A percentile compares a stretch with the other conserved stretches of the same genome.
These are phyloP conservation scores for Psilocybe cyanescens DNA, from an alignment of 768 basidiomycete genomes.

Conservation along the genomic window DNA sequence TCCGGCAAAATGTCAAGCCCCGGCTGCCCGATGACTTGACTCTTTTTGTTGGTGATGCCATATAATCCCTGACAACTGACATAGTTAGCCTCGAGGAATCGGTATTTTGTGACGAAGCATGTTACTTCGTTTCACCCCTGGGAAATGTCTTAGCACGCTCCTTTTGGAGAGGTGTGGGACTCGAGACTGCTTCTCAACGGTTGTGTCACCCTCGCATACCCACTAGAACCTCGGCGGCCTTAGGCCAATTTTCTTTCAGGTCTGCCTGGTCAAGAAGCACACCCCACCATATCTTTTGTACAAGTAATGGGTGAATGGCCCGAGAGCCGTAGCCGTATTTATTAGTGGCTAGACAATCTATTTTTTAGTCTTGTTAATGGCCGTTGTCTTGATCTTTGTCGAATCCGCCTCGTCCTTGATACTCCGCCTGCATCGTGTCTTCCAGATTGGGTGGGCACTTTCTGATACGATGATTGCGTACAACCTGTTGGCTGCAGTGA, in stretches of 20 bases:
- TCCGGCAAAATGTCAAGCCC: no score
- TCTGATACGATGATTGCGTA: conserved; percentile 30
- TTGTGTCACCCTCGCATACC: conserved; percentile 4
- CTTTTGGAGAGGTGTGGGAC: conserved; percentile 3
- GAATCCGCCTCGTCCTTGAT: conserved; percentile 19
- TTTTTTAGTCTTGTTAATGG: conserved; percentile 17
- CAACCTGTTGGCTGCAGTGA: conserved; percentile 16
- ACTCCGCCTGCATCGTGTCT: conserved; percentile 27
- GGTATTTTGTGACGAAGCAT: background rate
- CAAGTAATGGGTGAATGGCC: background rate
- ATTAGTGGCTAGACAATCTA: conserved; percentile 18
- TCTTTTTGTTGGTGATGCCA: conserved; percentile 2
- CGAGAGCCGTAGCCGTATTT: background rate
- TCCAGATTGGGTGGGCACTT: conserved; percentile 33
- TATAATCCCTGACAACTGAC: background rate
- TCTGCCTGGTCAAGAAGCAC: background rate
- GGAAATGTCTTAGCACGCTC: background rate
- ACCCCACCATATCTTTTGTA: conserved; percentile 9
- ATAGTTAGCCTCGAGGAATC: background rate
- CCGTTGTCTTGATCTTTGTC: background rate
- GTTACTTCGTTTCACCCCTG: background rate
- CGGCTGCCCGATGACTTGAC: no score
- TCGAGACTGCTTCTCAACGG: background rate
- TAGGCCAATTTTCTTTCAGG: conserved; percentile 4
- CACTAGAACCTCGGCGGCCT: conserved; percentile 7